A percentile compares a stretch with the other conserved stretches of the same genome.
Conservation (phyloP, 2,329 filamentous ascomycete species). For the Arthrobotrys sinensis region DNA sequence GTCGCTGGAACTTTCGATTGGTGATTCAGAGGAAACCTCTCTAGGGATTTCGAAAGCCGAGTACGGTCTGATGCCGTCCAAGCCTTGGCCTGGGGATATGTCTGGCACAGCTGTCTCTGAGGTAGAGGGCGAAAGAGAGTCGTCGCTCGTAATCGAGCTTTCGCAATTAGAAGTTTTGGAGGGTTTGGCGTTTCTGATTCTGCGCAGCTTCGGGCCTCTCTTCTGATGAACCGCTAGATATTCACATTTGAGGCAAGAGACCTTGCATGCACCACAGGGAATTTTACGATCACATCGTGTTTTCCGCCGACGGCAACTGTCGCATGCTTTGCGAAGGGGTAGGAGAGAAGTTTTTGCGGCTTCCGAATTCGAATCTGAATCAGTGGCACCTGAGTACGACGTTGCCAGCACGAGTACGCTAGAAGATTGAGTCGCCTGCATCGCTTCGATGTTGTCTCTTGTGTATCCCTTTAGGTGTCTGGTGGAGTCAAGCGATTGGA, state of each 20-base stretch:
- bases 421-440: background rate
- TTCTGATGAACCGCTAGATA: constrained; percentile 6
- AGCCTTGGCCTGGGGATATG: too few species aligned
- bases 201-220: constrained; percentile 8
- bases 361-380: background rate
- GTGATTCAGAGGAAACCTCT: background rate
- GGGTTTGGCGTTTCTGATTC: background rate
- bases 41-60: background rate
- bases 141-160: background rate
- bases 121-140: background rate
- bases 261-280: constrained; percentile 1
- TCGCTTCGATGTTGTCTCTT: too few species aligned
- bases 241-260: constrained; percentile 1
- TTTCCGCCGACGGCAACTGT: constrained; percentile 24
- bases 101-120: background rate
- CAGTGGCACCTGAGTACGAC: background rate
- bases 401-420: constrained; percentile 6
- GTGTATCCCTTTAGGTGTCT: too few species aligned
- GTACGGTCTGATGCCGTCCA: background rate
- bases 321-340: constrained; percentile 18
- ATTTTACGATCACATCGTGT: constrained; percentile 11
- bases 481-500: too few species aligned
- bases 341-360: background rate
- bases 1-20: background rate
- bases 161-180: background rate